phyloP scores from a whole-genome alignment of 2,329 filamentous ascomycete species.

The Xylariomycetidae sp. region DNA sequence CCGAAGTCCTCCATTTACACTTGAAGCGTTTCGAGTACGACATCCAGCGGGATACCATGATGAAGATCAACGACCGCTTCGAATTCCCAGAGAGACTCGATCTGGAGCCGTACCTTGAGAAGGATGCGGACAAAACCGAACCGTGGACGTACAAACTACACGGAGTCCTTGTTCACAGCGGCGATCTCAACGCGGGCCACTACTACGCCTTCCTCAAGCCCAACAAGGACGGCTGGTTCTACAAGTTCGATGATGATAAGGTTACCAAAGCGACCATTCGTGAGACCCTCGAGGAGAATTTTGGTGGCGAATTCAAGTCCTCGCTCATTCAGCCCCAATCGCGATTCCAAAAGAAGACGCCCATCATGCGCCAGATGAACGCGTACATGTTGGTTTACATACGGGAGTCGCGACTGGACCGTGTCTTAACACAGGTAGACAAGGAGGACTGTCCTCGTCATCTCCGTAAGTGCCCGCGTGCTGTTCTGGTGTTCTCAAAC shows the following conservation, averaged over 20 bases:
- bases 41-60: slow-evolving; percentile 92
- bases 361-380: slow-evolving; percentile 64
- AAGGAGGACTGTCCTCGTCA: slow-evolving; percentile 75
- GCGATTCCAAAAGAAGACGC: slow-evolving; percentile 47
- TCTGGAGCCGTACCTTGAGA: slow-evolving; percentile 78
- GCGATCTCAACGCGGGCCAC: slow-evolving; percentile 93
- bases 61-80: slow-evolving; percentile 94
- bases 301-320: slow-evolving; percentile 73
- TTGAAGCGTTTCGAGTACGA: slow-evolving; percentile 98
- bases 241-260: slow-evolving; percentile 94
- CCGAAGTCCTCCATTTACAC: slow-evolving; percentile 88
- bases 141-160: slow-evolving; percentile 89
- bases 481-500: slow-evolving; percentile 12
- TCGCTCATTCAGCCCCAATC: slow-evolving; percentile 41
- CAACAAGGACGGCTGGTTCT: slow-evolving; percentile 87
- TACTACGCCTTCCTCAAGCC: slow-evolving; percentile 98
- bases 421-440: slow-evolving; percentile 71
- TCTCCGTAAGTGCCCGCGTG: slow-evolving; percentile 53
- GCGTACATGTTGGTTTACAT: slow-evolving; percentile 99
- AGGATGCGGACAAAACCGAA: slow-evolving; percentile 80
- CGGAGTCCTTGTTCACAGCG: slow-evolving; percentile 91
- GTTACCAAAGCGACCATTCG: slow-evolving; percentile 90
- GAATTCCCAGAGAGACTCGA: slow-evolving; percentile 83
- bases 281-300: slow-evolving; percentile 95
- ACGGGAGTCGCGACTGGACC: slow-evolving; percentile 76